Evolutionary conservation across 768 basidiomycete species (phyloP).

Genomic region (Suillus lakei): DNA sequence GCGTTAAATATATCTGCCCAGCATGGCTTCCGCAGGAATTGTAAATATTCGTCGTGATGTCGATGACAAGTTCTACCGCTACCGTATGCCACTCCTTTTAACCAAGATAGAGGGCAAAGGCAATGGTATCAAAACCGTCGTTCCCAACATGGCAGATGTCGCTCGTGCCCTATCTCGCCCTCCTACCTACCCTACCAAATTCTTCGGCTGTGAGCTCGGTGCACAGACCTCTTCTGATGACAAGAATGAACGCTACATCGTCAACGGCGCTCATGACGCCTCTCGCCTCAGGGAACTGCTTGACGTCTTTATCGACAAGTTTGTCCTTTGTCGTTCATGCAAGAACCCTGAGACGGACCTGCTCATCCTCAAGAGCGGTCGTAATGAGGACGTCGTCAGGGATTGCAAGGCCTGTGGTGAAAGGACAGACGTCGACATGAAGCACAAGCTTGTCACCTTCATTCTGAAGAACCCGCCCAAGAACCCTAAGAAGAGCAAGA

Average conservation of each 20-base stretch:
- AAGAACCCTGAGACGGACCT: constrained; percentile 99
- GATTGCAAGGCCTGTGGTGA: constrained; percentile 99
- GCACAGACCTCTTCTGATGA: constrained; percentile 97
- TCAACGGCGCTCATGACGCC: constrained; percentile 96
- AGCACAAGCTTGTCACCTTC: constrained; percentile 95
- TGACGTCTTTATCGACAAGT: constrained; percentile 97
- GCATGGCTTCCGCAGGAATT: constrained; percentile 79
- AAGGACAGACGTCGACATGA: constrained; percentile 90
- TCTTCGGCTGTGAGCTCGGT: constrained; percentile 98
- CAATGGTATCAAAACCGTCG: constrained; percentile 99
- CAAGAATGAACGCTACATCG: constrained; percentile 97
- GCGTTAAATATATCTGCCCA: constrained; percentile 70
- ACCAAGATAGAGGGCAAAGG: constrained; percentile 99
- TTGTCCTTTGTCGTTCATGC: constrained; percentile 95
- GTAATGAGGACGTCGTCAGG: constrained; percentile 83
- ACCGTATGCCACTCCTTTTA: constrained; percentile 94
- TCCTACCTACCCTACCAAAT: constrained; percentile 96
- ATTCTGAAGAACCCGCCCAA: constrained; percentile 98
- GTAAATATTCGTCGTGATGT: constrained; percentile 96
- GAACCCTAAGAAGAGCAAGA: constrained; percentile 72
- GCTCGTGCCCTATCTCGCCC: constrained; percentile 94
- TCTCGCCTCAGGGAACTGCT: constrained; percentile 92
- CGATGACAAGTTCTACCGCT: constrained; percentile 96
- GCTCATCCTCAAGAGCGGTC: constrained; percentile 82
- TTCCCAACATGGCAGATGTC: constrained; percentile 98